phyloP scores from a whole-genome alignment of 495 filamentous ascomycete genomes.

The Geoglossum glabrum region DNA sequence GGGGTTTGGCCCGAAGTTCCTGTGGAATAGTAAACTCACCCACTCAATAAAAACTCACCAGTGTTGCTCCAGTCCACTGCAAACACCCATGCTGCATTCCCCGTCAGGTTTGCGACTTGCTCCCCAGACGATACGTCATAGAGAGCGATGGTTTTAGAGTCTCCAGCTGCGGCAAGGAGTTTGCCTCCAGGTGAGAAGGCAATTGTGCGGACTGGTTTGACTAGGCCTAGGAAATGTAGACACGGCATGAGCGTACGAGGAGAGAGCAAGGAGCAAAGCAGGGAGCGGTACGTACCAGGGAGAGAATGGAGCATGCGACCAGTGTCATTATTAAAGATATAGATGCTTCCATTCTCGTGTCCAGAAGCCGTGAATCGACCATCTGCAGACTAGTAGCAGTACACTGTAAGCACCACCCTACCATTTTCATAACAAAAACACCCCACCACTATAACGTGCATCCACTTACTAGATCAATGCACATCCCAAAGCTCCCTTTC shows the following conservation, averaged over 20 bases:
- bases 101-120: slow-evolving; percentile 66
- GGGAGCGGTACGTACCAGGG: slow-evolving; percentile 31
- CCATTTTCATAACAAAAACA: neutral
- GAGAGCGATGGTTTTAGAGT: slow-evolving; percentile 69
- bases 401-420: neutral
- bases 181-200: slow-evolving; percentile 71
- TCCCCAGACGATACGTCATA: slow-evolving; percentile 86
- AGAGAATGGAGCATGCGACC: slow-evolving; percentile 72
- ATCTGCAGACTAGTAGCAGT: slow-evolving; percentile 35
- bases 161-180: slow-evolving; percentile 79
- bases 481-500: slow-evolving; percentile 73
- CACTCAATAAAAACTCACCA: slow-evolving; percentile 82
- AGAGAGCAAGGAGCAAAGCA: neutral
- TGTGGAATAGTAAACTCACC: slow-evolving; percentile 27
- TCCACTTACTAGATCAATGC: slow-evolving; percentile 50
- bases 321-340: slow-evolving; percentile 83
- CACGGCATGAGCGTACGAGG: neutral
- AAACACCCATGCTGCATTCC: slow-evolving; percentile 70
- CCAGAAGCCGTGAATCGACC: slow-evolving; percentile 76
- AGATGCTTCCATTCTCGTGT: slow-evolving; percentile 83
- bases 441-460: slow-evolving; percentile 3
- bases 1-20: neutral
- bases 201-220: slow-evolving; percentile 65
- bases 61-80: slow-evolving; percentile 81
- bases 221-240: slow-evolving; percentile 38